Conservation (phyloP, 345 rosid genomes). For the Clausena lansium region DNA sequence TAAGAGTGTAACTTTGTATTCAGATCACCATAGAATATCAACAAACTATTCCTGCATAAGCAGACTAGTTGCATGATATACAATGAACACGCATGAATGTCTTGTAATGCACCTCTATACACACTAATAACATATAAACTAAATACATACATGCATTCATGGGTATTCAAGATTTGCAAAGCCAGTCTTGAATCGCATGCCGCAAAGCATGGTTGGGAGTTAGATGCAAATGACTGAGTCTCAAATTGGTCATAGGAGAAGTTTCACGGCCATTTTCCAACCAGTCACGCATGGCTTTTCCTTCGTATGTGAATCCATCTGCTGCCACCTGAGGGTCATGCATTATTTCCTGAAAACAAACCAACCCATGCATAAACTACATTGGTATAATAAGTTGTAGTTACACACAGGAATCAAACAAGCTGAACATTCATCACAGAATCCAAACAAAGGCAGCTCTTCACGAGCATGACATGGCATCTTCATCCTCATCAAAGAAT, state of each 20-base stretch:
- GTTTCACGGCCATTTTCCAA: slow-evolving; percentile 55
- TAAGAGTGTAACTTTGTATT: not conserved
- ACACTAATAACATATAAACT: not conserved
- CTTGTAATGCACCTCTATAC: not conserved
- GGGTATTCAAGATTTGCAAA: slow-evolving; percentile 44
- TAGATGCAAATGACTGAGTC: slow-evolving; percentile 48
- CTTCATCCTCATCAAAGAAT: not conserved
- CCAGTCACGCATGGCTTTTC: slow-evolving; percentile 62
- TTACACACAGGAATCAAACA: not conserved
- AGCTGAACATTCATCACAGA: not conserved
- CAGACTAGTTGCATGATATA: slow-evolving; percentile 1
- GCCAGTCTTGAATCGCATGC: slow-evolving; percentile 77
- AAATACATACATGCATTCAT: not conserved
- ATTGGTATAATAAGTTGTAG: not conserved
- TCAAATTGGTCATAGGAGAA: slow-evolving; percentile 76
- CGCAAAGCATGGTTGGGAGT: slow-evolving; percentile 62
- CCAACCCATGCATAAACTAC: not conserved
- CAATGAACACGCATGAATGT: not conserved
- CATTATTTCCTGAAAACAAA: slow-evolving; percentile 65
- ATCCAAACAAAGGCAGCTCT: not conserved
- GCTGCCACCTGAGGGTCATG: slow-evolving; percentile 77
- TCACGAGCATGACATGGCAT: not conserved
- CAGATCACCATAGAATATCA: not conserved
- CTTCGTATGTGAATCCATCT: slow-evolving; percentile 76
- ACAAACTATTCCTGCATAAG: not conserved